These are phyloP conservation scores for Diutina scorzettiae DNA, from an alignment of 1,139 yeast genomes.

Conservation along the genomic window DNA sequence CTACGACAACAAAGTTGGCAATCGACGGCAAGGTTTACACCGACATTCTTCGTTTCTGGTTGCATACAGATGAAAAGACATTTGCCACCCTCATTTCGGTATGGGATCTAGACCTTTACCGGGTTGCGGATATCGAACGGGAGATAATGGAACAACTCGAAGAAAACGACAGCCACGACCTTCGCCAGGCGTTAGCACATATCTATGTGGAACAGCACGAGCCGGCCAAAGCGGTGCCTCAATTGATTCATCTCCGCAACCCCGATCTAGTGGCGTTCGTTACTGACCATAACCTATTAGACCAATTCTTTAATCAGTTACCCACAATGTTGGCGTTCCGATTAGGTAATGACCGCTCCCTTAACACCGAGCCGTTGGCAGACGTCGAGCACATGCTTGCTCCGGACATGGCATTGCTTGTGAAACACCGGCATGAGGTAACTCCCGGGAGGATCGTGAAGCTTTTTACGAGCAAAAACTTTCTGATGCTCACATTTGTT, in stretches of 20 bases:
- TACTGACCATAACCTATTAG: background rate
- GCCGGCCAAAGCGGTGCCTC: conserved; percentile 51
- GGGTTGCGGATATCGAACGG: conserved; percentile 31
- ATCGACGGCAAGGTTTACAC: conserved; percentile 35
- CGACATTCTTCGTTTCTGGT: conserved; percentile 37
- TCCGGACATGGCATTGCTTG: conserved; percentile 43
- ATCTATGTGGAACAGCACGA: conserved; percentile 48
- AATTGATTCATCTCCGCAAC: conserved; percentile 46
- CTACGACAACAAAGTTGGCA: conserved; percentile 28
- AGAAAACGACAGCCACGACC: conserved; percentile 10
- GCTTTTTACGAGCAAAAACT: conserved; percentile 28
- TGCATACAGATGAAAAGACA: conserved; percentile 22
- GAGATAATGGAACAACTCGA: conserved; percentile 34
- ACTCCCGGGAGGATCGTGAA: conserved; percentile 38
- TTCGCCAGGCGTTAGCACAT: conserved; percentile 42
- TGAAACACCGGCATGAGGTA: conserved; percentile 55
- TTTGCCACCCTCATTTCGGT: conserved; percentile 29
- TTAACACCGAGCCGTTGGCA: conserved; percentile 26
- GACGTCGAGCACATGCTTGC: conserved; percentile 26
- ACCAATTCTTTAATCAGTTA: background rate
- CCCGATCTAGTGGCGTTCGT: conserved; percentile 12
- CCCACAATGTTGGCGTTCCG: background rate
- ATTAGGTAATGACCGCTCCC: background rate
- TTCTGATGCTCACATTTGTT: conserved; percentile 48
- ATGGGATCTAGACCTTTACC: conserved; percentile 56